Base-by-base conservation (phyloP, 2,329 filamentous ascomycete species). In the Aspergillus brunneoviolaceus region DNA sequence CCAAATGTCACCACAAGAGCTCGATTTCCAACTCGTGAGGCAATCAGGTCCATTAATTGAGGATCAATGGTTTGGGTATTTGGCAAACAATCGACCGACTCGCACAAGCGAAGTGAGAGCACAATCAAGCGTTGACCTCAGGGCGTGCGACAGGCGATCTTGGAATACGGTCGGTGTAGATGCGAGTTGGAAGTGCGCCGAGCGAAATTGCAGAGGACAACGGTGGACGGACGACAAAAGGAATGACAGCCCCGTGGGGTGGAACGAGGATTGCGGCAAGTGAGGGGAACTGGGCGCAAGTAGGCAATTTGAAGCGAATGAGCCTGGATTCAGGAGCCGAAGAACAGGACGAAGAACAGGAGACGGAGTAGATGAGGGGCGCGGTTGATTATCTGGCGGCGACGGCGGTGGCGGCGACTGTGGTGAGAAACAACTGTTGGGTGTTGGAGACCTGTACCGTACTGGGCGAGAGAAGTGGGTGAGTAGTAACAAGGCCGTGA, bases 221-320 rank as follows among this genome's bases (percentile, higher is more conserved):
- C 5, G 50, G 25, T 57, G 56, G 60, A 59, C 58, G 58, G 60
- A 63, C 58, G 62, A 58, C 57, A 48, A 65, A 45, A 66, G 64
- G 66, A 67, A 61, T 63, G 63, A 62, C 60, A 60, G 61, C 58
- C 62, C 60, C 49, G 33, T n/a, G 42, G 51, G 49, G 21, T 52
- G 57, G 57, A 56, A 49, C 55, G 58, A 62, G 49, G 16, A 16
- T 45, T 19, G n/a, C 12, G 33, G 49, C 51, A 56, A 48, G 57
- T n/a, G 21, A 29, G 51, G 48, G 16, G 23, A 56, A 52, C 19
- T 27, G 63, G 57, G 53, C 57, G 53, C 29, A n/a, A 49, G 21
- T 19, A 60, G 52, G 56, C 57, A 61, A 57, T 48, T 47, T 49
- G 54, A 60, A 42, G 60, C 33, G 25, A 35, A 14, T 23, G 21